Base-by-base conservation (phyloP, 148 eudicot genomes). In the Silene conica region DNA sequence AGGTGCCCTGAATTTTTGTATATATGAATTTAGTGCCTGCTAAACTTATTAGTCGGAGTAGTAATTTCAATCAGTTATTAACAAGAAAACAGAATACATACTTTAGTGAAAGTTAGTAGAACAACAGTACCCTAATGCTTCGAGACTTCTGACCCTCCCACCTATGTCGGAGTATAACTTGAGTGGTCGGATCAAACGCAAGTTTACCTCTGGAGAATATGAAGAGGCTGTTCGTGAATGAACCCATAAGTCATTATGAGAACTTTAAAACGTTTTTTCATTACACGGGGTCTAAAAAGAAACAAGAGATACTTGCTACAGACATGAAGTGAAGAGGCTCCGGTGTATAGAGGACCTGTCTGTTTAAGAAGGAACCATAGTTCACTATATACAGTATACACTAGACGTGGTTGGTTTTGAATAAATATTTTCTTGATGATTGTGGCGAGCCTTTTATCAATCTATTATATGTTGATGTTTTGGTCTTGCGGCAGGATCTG, bases 401-500 rank as follows among this genome's bases (percentile, higher is more conserved):
- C 22, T 25, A 68, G 69, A 67, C 46, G 11, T 45, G 13, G 70
- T 50, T 46, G 41, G 56, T 65, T 52, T 50, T 48, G 16, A 14
- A 25, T 20, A 50, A 6, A 56, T 41, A 55, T 41, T 20, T 60
- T 0, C 4, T 23, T 52, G n/a, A 43, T 38, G 34, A 25, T 11
- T 22, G 69, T 31, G 6, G 22, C 22, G 8, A 1, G 20, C 34
- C 52, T 45, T 58, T 56, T 56, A n/a, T 20, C 28, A 45, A 65
- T n/a, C 21, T 80, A 63, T 66, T 34, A 18, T 50, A 65, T 67
- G 31, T 68, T 23, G 72, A 71, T 61, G 55, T 62, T 26, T 68
- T 38, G 43, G 43, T 38, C 43, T 38, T 38, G 43, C 20, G 84
- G 84, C 85, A 95, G 99, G 99, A 34, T 90, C 93, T 68, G 90